Conservation (phyloP, 805 yeast genomes). For the Monosporozyma servazzii region DNA sequence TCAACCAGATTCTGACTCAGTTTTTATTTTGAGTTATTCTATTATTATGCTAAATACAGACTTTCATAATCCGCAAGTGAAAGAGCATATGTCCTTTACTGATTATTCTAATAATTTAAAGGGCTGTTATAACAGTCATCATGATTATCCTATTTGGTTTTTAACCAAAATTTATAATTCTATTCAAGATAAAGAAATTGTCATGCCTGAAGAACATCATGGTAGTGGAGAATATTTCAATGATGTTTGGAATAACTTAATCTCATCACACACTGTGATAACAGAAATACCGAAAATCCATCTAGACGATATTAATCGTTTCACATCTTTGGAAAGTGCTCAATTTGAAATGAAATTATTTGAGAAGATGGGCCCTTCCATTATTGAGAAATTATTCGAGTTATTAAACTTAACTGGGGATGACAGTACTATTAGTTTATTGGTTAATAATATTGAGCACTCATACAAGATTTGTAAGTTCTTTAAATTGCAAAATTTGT, state of each 20-base stretch:
- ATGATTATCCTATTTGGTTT: constrained; percentile 81
- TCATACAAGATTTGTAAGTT: constrained; percentile 66
- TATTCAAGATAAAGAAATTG: constrained; percentile 77
- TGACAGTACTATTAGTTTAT: constrained; percentile 76
- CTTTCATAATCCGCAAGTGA: constrained; percentile 84
- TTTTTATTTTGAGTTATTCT: constrained; percentile 82
- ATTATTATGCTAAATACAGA: constrained; percentile 93
- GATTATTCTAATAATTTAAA: constrained; percentile 72
- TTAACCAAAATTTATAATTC: constrained; percentile 70
- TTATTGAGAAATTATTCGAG: constrained; percentile 60
- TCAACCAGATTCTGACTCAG: constrained; percentile 74
- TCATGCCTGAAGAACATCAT: constrained; percentile 97
- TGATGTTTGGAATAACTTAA: constrained; percentile 68
- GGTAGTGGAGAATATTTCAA: constrained; percentile 90
- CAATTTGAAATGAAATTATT: constrained; percentile 69
- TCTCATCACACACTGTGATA: constrained; percentile 34
- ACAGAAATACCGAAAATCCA: constrained; percentile 19
- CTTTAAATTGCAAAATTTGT: constrained; percentile 45
- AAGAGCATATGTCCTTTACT: constrained; percentile 80
- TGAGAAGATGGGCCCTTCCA: constrained; percentile 47
- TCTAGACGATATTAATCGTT: constrained; percentile 12
- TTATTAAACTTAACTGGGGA: constrained; percentile 84
- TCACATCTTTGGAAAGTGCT: constrained; percentile 27
- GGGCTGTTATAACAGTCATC: constrained; percentile 59
- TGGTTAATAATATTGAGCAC: constrained; percentile 81